Conservation (phyloP, 2,329 filamentous ascomycete species). For the Colletotrichum trifolii region DNA sequence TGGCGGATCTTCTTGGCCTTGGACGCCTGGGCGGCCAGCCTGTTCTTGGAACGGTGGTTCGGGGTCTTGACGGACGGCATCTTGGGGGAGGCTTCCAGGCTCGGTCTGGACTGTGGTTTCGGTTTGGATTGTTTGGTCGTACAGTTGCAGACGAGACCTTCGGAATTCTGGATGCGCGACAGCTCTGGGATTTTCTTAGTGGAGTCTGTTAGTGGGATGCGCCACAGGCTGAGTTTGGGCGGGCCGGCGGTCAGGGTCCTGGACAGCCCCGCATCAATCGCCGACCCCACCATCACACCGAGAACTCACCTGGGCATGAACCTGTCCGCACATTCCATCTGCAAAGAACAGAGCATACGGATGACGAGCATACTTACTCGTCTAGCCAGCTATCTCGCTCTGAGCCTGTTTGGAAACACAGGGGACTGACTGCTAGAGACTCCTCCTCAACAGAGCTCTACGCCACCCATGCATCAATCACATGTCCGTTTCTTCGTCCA, state of each 20-base stretch:
- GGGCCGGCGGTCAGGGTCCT: slow-evolving; percentile 8
- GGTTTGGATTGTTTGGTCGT: background rate
- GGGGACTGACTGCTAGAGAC: too few species aligned
- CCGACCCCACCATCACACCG: background rate
- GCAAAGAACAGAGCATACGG: background rate
- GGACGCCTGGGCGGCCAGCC: slow-evolving; percentile 58
- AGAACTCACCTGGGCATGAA: too few species aligned
- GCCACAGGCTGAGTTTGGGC: background rate
- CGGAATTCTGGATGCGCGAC: slow-evolving; percentile 1
- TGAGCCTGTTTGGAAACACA: too few species aligned
- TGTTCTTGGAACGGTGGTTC: slow-evolving; percentile 66
- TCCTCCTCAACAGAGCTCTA: too few species aligned
- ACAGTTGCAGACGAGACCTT: slow-evolving; percentile 1
- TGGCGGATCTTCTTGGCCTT: slow-evolving; percentile 56
- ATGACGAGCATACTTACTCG: too few species aligned
- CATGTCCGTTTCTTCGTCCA: background rate
- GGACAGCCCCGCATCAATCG: slow-evolving; percentile 15
- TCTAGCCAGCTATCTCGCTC: too few species aligned
- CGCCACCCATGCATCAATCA: background rate
- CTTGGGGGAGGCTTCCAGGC: slow-evolving; percentile 33
- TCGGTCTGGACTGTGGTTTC: slow-evolving; percentile 30
- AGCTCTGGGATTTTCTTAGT: slow-evolving; percentile 29
- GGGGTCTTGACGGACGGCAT: slow-evolving; percentile 70
- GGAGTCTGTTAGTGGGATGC: slow-evolving; percentile 23
- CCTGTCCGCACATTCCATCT: background rate